Conservation (phyloP, 2,329 filamentous ascomycete species). For the Conoideocrella luteorostrata region DNA sequence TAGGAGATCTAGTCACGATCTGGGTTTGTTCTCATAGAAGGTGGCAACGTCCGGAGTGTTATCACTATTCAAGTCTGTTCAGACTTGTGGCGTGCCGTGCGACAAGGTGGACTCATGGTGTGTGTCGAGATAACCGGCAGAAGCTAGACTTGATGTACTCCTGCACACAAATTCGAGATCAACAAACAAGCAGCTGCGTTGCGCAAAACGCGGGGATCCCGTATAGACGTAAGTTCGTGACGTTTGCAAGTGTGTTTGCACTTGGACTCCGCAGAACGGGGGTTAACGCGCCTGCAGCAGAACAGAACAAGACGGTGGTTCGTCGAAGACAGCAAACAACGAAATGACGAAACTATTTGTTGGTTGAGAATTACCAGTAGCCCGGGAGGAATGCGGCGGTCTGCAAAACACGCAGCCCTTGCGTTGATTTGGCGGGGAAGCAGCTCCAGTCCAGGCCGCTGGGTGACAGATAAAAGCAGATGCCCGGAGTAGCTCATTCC, state of each 20-base stretch:
- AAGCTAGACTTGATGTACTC: too few species aligned
- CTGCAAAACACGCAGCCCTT: slow-evolving; percentile 5
- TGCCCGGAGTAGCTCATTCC: not conserved
- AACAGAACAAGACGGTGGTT: not conserved
- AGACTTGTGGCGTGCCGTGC: slow-evolving; percentile 2
- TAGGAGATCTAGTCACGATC: not conserved
- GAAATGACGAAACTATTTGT: not conserved
- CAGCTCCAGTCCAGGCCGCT: not conserved
- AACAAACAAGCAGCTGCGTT: too few species aligned
- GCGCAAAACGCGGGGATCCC: too few species aligned
- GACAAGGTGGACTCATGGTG: slow-evolving; percentile 10
- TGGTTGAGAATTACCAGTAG: not conserved
- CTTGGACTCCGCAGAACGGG: too few species aligned
- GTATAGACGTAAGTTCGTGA: not conserved
- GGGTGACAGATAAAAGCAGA: not conserved
- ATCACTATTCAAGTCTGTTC: slow-evolving; percentile 8
- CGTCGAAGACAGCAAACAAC: not conserved
- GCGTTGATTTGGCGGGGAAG: not conserved
- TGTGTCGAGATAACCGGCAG: not conserved
- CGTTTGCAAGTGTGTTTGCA: not conserved
- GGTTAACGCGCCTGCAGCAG: not conserved
- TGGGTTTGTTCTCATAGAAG: slow-evolving; percentile 3
- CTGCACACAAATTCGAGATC: too few species aligned
- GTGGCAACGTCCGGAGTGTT: too few species aligned
- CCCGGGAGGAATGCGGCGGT: slow-evolving; percentile 3